Base-by-base conservation (phyloP, 768 basidiomycete species). In the Lentinus tigrinus region DNA sequence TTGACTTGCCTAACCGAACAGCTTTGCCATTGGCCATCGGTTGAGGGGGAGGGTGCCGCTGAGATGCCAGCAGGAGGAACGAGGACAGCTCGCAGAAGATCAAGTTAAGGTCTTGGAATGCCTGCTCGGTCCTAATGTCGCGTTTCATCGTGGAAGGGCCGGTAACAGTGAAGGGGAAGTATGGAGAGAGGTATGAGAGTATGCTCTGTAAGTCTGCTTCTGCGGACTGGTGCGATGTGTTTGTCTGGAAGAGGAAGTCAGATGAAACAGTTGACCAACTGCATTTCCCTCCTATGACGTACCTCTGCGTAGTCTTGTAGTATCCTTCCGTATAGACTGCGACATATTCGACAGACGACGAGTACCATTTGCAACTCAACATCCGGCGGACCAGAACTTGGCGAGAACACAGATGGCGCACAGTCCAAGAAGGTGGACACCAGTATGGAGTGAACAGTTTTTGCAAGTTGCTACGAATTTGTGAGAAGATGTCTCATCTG, bases 391-490 rank as follows among this genome's bases (percentile, higher is more conserved):
- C 67, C 78, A n/a, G 73, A 73, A 61, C 79, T 81, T 0, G 91
- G 88, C 3, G 86, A 81, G 72, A 96, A 95, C 2, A 89, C 90
- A 14, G 82, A 69, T 2, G 95, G 92, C 4, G 93, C 92, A 62
- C 85, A 84, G 70, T 98, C 95, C 21, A 98, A 82, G 72, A 93
- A 92, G 1, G 90, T 87, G 21, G 93, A 87, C 2, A 93, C 75
- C 11, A 98, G 75, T 10, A 87, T 86, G 3, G 93, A 80, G 64
- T 94, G 84, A n/a, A 98, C 72, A 14, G 86, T 82, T 52, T 81
- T 79, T 56, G 89, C 84, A 26, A 97, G 75, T 69, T 81, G 82
- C 89, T 91, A 62, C 17, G 58, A 44, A 31, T 14, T 17, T 37
- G 44, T 52, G 2, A 60, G 54, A 10, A 19, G 21, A 7, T 19